Base-by-base conservation (phyloP, 2,329 filamentous ascomycete species). In the Neoscytalidium dimidiatum region DNA sequence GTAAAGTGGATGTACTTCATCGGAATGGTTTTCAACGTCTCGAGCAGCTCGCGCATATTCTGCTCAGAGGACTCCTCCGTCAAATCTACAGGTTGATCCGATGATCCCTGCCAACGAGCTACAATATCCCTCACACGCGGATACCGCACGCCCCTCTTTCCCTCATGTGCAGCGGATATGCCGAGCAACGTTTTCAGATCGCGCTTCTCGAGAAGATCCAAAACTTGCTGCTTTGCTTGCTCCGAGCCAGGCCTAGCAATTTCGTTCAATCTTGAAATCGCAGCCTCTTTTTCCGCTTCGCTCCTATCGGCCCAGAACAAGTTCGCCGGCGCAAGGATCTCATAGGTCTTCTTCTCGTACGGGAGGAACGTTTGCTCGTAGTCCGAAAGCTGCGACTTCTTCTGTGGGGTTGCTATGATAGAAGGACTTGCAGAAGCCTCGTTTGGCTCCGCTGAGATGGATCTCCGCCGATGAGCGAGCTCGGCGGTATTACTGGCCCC, bases 291-390 rank as follows among this genome's bases (percentile, higher is more conserved):
- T 52, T 70, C 70, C n/a, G 67, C 69, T 2, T 72, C 60, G 28
- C 56, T 43, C 13, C 38, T 64, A n/a, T 74, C 71, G n/a, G 68
- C 68, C 66, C 74, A 69, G 19, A 75, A 72, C 0, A 69, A 67
- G 57, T 78, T 81, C 56, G 82, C 69, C 0, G 84, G 82, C 0
- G 93, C 92, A 62, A 97, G 70, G n/a, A 79, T 85, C 1, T 92
- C 90, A 71, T 92, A 85, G 2, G 88, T 83, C 66, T 92, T 90
- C 51, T 95, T 73, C 67, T 90, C 94, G 75, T 97, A 98, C 0
- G 91, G 88, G 33, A 92, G 85, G 72, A 98, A 98, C 38, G 84
- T 81, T 69, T 87, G 88, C 19, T 90, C 69, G 66, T 81, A 79
- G 66, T 82, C 80, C 5, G 75, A 77, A 26, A 77, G 28, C 14